Conservation (phyloP, 495 filamentous ascomycete species). For the Aspergillus cavernicola region DNA sequence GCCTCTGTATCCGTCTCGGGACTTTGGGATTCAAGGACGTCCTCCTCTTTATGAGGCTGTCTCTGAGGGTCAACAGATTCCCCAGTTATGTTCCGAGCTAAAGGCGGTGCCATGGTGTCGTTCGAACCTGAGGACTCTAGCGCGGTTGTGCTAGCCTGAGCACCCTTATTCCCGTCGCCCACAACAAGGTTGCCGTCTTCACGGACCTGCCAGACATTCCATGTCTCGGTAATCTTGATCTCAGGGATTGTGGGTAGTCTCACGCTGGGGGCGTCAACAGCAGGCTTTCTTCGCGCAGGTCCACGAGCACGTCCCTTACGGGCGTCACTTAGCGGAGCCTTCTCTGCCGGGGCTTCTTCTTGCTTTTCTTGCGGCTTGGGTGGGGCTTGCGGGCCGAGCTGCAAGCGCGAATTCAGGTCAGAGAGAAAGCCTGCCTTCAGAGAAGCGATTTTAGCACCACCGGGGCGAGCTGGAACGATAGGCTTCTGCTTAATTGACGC, state of each 20-base stretch:
- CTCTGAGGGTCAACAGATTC: slow-evolving; percentile 42
- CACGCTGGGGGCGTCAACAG: slow-evolving; percentile 27
- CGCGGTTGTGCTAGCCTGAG: slow-evolving; percentile 23
- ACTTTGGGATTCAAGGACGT: slow-evolving; percentile 9
- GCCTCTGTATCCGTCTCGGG: slow-evolving; percentile 4
- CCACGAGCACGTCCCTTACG: slow-evolving; percentile 87
- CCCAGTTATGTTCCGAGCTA: slow-evolving; percentile 55
- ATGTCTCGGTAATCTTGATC: slow-evolving; percentile 44
- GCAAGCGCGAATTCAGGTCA: slow-evolving; percentile 81
- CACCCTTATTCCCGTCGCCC: slow-evolving; percentile 21
- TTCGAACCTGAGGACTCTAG: slow-evolving; percentile 25
- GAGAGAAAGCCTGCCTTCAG: slow-evolving; percentile 86
- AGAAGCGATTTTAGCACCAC: slow-evolving; percentile 80
- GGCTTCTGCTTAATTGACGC: slow-evolving; percentile 60
- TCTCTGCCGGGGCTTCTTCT: slow-evolving; percentile 58
- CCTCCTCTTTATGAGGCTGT: slow-evolving; percentile 11
- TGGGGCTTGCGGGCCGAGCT: slow-evolving; percentile 71
- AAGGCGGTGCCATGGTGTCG: slow-evolving; percentile 27
- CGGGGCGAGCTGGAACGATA: slow-evolving; percentile 73
- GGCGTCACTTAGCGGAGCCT: slow-evolving; percentile 75
- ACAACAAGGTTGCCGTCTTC: slow-evolving; percentile 45
- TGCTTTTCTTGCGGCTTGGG: slow-evolving; percentile 66
- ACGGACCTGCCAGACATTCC: slow-evolving; percentile 49
- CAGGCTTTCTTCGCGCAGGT: slow-evolving; percentile 75
- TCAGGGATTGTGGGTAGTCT: slow-evolving; percentile 39